Percentiles rank a stretch among this genome's conserved stretches.
Evolutionary conservation across 768 basidiomycete genomes (phyloP).

Genomic region (Kwoniella sp.): DNA sequence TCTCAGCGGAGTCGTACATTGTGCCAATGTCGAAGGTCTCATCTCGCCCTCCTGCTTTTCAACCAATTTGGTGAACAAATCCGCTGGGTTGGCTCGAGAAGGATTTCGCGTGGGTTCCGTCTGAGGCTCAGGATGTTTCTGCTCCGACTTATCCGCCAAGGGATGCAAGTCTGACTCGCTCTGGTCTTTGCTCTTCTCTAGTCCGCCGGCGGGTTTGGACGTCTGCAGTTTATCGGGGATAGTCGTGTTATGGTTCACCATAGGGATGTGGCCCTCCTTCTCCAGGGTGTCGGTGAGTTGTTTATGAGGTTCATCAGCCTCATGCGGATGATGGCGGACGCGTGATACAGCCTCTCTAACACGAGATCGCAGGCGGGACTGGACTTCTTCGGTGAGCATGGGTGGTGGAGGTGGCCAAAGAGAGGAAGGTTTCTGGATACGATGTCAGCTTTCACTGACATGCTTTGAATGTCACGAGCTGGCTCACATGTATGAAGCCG

Average conservation of each 20-base stretch:
- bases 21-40: constrained; percentile 36
- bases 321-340: constrained; percentile 23
- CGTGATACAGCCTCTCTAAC: constrained; percentile 45
- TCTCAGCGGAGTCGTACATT: constrained; percentile 38
- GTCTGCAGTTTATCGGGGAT: constrained; percentile 24
- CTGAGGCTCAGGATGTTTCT: constrained; percentile 44
- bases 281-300: neutral
- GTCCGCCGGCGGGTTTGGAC: constrained; percentile 18
- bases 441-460: constrained; percentile 7
- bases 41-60: constrained; percentile 17
- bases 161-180: constrained; percentile 38
- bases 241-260: constrained; percentile 2
- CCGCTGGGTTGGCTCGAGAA: constrained; percentile 47
- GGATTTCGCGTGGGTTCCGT: constrained; percentile 35
- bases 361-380: constrained; percentile 37
- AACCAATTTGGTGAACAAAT: constrained; percentile 20
- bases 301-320: constrained; percentile 11
- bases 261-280: neutral
- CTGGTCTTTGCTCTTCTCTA: constrained; percentile 16
- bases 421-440: constrained; percentile 53
- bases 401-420: constrained; percentile 57
- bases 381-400: constrained; percentile 51
- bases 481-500: constrained; percentile 56
- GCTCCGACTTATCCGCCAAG: constrained; percentile 30
- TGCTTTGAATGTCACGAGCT: neutral